These are phyloP conservation scores for Coemansia sp. DNA, from an alignment of 192 early-diverging fungal genomes.

Conservation along the genomic window DNA sequence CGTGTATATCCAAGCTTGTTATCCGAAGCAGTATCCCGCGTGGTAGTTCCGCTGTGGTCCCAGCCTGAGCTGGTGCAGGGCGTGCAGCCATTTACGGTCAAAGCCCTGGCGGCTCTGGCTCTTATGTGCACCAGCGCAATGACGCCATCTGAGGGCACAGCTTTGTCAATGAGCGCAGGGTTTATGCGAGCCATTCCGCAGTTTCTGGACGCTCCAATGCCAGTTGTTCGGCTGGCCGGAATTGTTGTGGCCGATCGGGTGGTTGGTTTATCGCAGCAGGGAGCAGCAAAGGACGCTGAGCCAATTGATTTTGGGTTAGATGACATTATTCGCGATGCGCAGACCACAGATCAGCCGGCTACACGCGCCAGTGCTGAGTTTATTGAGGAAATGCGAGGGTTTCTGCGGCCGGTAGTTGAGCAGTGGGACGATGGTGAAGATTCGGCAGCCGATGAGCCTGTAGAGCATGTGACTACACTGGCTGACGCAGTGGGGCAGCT, in stretches of 20 bases:
- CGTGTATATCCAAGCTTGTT: constrained; percentile 22
- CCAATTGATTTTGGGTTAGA: constrained; percentile 44
- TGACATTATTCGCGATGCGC: constrained; percentile 35
- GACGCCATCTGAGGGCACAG: constrained; percentile 7
- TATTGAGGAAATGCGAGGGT: constrained; percentile 29
- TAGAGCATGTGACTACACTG: neutral
- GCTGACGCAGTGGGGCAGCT: constrained; percentile 12
- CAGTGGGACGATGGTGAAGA: constrained; percentile 8
- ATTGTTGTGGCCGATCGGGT: constrained; percentile 38
- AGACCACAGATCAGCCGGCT: constrained; percentile 4
- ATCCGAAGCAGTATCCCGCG: constrained; percentile 4
- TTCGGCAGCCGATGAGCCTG: neutral
- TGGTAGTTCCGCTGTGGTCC: constrained; percentile 38
- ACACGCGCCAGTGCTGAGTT: constrained; percentile 30
- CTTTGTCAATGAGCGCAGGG: constrained; percentile 19
- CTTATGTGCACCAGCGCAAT: constrained; percentile 27
- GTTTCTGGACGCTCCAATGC: constrained; percentile 37
- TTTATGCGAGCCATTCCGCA: constrained; percentile 37
- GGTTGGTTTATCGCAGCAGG: neutral
- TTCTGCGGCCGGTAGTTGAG: constrained; percentile 10
- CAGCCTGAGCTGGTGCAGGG: constrained; percentile 13
- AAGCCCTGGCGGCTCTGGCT: constrained; percentile 22
- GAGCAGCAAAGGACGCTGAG: neutral
- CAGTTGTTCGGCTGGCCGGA: constrained; percentile 32
- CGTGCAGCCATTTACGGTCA: constrained; percentile 11